Percentiles rank a stretch among this genome's conserved stretches.
phyloP scores from a whole-genome alignment of 2,329 filamentous ascomycete species.

The Botrytis paeoniae region DNA sequence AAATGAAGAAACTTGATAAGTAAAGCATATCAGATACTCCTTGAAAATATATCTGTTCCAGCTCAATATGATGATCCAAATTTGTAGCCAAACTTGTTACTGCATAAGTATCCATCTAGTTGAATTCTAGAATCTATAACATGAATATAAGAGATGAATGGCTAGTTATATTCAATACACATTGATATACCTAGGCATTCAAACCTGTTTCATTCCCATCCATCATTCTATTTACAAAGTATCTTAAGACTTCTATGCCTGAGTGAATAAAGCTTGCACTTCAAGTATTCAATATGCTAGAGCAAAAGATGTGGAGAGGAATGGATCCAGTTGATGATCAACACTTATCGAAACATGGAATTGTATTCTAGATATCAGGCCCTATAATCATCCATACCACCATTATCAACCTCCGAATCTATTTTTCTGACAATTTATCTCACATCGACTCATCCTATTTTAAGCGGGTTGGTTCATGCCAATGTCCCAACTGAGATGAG shows the following conservation, averaged over 20 bases:
- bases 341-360: neutral
- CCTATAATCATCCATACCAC: neutral
- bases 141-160: neutral
- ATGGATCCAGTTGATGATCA: neutral
- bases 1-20: neutral
- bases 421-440: accelerated
- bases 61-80: neutral
- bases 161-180: neutral
- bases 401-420: neutral
- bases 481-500: neutral
- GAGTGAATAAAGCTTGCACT: neutral
- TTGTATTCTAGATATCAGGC: neutral
- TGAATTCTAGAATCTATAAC: neutral
- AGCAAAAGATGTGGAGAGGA: neutral
- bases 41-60: neutral
- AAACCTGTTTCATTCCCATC: neutral
- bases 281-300: neutral
- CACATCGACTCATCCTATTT: neutral
- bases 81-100: neutral
- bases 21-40: neutral
- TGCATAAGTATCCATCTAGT: neutral
- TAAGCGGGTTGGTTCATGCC: neutral
- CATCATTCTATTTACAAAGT: neutral
- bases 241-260: neutral
- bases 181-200: neutral